Conservation (phyloP, 352 stramenopile species). For the Poterioochromonas sp. region DNA sequence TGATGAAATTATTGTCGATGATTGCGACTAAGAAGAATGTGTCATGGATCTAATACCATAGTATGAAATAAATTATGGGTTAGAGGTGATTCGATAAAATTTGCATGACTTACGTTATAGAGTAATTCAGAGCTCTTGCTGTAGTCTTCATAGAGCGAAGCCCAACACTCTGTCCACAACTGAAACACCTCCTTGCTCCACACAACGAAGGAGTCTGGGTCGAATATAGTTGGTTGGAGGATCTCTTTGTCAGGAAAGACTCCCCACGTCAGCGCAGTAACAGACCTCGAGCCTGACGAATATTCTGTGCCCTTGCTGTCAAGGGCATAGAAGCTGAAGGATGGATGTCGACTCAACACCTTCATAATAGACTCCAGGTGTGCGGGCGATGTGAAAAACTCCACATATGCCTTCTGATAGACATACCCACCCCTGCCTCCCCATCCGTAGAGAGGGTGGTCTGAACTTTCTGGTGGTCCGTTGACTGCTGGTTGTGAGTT, state of each 20-base stretch:
- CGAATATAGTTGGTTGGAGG: slow-evolving; percentile 92
- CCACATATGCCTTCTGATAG: slow-evolving; percentile 98
- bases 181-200: slow-evolving; percentile 92
- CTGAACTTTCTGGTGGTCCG: slow-evolving; percentile 69
- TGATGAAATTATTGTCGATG: slow-evolving; percentile 89
- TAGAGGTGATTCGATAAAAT: not conserved
- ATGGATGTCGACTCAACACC: slow-evolving; percentile 39
- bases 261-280: slow-evolving; percentile 93
- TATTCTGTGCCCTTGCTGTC: slow-evolving; percentile 74
- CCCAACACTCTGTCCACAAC: slow-evolving; percentile 90
- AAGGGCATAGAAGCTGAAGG: slow-evolving; percentile 68
- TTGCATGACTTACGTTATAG: slow-evolving; percentile 50
- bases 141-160: slow-evolving; percentile 85
- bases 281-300: slow-evolving; percentile 67
- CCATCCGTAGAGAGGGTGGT: slow-evolving; percentile 90
- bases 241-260: slow-evolving; percentile 93
- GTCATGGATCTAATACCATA: slow-evolving; percentile 84
- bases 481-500: slow-evolving; percentile 84
- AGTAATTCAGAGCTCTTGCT: slow-evolving; percentile 75
- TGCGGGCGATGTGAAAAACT: slow-evolving; percentile 91
- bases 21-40: slow-evolving; percentile 95
- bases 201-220: slow-evolving; percentile 87
- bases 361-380: slow-evolving; percentile 59
- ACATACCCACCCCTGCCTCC: slow-evolving; percentile 82
- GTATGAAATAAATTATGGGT: too few relatives aligned